Conservation (phyloP, 129 eudicot species). For the Chrysanthemum lavandulifolium region DNA sequence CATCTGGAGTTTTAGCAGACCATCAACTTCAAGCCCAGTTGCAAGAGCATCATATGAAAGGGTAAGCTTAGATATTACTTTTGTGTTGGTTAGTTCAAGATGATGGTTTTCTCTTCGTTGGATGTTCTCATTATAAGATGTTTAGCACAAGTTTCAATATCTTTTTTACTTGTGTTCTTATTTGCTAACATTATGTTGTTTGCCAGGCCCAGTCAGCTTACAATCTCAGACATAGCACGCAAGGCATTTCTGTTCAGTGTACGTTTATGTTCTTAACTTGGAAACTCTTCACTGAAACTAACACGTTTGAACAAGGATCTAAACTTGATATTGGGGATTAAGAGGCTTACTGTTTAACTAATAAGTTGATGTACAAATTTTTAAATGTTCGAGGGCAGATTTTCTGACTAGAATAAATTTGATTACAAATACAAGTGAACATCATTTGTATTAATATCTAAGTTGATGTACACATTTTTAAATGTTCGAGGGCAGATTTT, state of each 20-base stretch:
- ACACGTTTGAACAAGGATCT: slow-evolving; percentile 14
- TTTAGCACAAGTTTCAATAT: background rate
- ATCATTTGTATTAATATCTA: background rate
- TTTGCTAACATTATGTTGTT: slow-evolving; percentile 17
- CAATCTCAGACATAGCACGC: slow-evolving; percentile 91
- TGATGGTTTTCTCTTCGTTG: slow-evolving; percentile 5
- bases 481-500: background rate
- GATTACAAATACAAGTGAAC: background rate
- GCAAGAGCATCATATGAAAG: slow-evolving; percentile 94
- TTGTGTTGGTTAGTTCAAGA: slow-evolving; percentile 12
- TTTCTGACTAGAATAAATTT: slow-evolving; percentile 12
- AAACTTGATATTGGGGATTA: slow-evolving; percentile 4
- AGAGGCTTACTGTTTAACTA: background rate
- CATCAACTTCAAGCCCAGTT: slow-evolving; percentile 97
- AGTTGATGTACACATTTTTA: too few species aligned
- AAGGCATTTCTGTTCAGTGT: slow-evolving; percentile 98
- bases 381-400: background rate
- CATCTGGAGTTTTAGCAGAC: slow-evolving; percentile 96
- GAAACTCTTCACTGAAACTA: slow-evolving; percentile 6
- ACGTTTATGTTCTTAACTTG: slow-evolving; percentile 33
- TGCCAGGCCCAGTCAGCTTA: slow-evolving; percentile 88
- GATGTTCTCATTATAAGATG: slow-evolving; percentile 10
- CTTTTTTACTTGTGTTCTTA: background rate
- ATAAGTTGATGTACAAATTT: background rate
- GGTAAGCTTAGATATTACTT: slow-evolving; percentile 47